A percentile compares a stretch with the other conserved stretches of the same genome.
Conservation (phyloP, 768 basidiomycete genomes). For the Cyclocybe cylindracea region DNA sequence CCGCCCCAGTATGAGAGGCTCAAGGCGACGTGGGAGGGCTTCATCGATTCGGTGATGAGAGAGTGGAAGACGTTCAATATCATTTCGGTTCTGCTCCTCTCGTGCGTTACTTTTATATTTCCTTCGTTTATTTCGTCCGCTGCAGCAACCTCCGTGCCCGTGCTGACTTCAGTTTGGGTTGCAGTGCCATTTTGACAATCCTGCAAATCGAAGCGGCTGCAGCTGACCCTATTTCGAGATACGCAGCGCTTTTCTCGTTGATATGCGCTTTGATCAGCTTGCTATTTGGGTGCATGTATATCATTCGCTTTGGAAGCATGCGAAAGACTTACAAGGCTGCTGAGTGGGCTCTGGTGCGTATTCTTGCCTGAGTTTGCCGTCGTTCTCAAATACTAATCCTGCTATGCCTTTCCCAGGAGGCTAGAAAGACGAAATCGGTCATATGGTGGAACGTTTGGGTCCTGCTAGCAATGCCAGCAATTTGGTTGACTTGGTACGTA, state of each 20-base stretch:
- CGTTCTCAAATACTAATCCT: not conserved
- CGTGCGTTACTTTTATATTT: constrained; percentile 16
- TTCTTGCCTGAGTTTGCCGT: not conserved
- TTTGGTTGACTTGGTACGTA: constrained; percentile 60
- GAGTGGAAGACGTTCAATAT: constrained; percentile 33
- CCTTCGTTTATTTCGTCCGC: not conserved
- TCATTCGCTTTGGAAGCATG: constrained; percentile 65
- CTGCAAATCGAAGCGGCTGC: constrained; percentile 37
- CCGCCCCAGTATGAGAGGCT: constrained; percentile 18
- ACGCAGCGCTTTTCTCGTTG: constrained; percentile 53
- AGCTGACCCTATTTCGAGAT: constrained; percentile 51
- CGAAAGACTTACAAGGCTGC: constrained; percentile 59
- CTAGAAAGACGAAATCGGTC: constrained; percentile 31
- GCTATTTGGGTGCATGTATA: constrained; percentile 62
- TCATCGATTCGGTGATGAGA: constrained; percentile 27
- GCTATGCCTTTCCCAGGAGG: constrained; percentile 39
- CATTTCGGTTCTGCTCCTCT: constrained; percentile 26
- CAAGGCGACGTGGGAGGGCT: constrained; percentile 24
- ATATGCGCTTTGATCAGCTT: constrained; percentile 60
- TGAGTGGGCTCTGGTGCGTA: constrained; percentile 58
- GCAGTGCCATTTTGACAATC: constrained; percentile 29
- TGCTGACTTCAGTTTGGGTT: no score
- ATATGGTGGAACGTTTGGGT: constrained; percentile 65
- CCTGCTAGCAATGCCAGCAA: constrained; percentile 56
- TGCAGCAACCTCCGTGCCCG: not conserved